Percentiles rank a stretch among this genome's conserved stretches.
phyloP scores from a whole-genome alignment of 2,329 filamentous ascomycete species.

The Pseudomassariella vexata region DNA sequence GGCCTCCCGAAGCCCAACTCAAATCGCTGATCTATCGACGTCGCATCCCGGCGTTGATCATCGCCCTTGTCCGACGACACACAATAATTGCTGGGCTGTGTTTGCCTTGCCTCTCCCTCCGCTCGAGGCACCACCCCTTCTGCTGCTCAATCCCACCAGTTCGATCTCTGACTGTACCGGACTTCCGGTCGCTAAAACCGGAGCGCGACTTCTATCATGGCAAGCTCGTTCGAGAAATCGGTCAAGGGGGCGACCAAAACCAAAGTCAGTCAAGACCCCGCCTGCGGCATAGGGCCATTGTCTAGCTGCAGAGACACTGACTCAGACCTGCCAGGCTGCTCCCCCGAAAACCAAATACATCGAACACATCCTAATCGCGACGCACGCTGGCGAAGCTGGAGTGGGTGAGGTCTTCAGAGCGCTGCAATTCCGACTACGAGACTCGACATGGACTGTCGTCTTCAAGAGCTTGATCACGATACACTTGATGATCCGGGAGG shows the following conservation, averaged over 20 bases:
- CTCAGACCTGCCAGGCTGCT: conserved; percentile 59
- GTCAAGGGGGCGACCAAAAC: conserved; percentile 98
- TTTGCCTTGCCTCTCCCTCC: conserved; percentile 1
- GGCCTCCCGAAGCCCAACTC: conserved; percentile 7
- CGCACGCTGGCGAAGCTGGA: conserved; percentile 88
- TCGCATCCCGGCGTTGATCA: conserved; percentile 16
- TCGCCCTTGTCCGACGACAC: conserved; percentile 16
- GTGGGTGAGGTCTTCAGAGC: conserved; percentile 94
- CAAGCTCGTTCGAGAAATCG: conserved; percentile 94
- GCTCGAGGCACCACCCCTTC: not conserved
- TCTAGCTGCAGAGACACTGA: conserved; percentile 9
- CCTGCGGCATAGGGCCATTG: conserved; percentile 1
- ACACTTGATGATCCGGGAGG: conserved; percentile 96
- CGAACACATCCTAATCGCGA: conserved; percentile 93
- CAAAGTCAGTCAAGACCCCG: conserved; percentile 55
- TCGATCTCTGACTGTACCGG: not conserved
- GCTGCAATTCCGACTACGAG: conserved; percentile 79
- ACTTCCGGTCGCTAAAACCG: not conserved
- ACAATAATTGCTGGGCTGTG: conserved; percentile 3
- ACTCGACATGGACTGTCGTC: conserved; percentile 99
- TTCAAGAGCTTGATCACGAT: conserved; percentile 96
- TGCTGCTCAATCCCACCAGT: no score
- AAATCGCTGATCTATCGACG: conserved; percentile 13
- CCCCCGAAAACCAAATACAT: conserved; percentile 99
- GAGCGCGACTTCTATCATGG: conserved; percentile 60